Base-by-base conservation (phyloP, 371 early-diverging fungal genomes). In the Syncephalastrum monosporum region DNA sequence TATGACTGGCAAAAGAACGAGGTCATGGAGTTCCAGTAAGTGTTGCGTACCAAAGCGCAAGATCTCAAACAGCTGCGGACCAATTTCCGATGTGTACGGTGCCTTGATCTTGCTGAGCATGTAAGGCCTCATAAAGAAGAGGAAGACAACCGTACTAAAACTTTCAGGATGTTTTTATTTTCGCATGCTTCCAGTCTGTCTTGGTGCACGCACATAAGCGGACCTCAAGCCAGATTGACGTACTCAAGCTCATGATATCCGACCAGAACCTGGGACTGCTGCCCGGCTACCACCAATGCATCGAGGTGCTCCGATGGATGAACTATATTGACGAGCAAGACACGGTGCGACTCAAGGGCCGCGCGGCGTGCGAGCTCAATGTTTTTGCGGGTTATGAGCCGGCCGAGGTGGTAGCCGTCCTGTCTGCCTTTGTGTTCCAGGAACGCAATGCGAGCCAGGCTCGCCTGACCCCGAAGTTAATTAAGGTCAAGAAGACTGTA, bases 281-380 rank as follows among this genome's bases (percentile, higher is more conserved):
- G 3, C 97, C 97, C 1, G 97, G 96, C 59, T 98, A 95, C 64
- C 84, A 94, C 45, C 89, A 91, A 61, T 84, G 97, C 4, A 75
- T 96, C 7, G 83, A 86, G 25, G 92, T 98, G 6, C 82, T 98
- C 41, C 82, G 87, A 57, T 69, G 68, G 14, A 74, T 96, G 56
- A 78, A 83, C 3, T 96, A 89, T 60, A 84, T 96, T 48, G 94
- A 94, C 53, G 90, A 89, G 54, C 81, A 82, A 54, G 84, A 86
- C 45, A 91, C 92, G 0, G 95, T 98, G 4, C 89, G 91, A 56
- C 86, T 99, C 43, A 99, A 99, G 81, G 99, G 99, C n/a, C 90
- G 95, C 21, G 95, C 99, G n/a, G 99, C 98, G 2, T 98, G 98
- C 74, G 99, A 99, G 5, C 83, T 99, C 58, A 98, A 99, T 70